Conservation (phyloP, 441 rosid genomes). For the California macrophylla region DNA sequence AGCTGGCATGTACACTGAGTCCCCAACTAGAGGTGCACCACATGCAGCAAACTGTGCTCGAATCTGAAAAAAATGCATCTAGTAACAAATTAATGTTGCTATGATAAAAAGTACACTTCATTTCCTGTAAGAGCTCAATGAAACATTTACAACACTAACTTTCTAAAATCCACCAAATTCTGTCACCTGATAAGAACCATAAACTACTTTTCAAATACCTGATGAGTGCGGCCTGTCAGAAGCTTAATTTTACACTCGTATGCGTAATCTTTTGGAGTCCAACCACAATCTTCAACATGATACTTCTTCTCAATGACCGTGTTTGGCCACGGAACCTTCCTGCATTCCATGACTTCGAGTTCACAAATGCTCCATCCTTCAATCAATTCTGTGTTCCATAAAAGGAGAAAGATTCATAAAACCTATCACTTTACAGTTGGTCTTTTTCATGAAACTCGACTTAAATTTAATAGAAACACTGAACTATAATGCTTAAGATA, state of each 20-base stretch:
- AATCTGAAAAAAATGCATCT: slow-evolving; percentile 36
- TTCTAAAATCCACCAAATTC: background rate
- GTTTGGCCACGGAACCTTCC: slow-evolving; percentile 62
- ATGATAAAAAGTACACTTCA: background rate
- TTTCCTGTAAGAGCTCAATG: background rate
- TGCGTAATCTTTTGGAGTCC: slow-evolving; percentile 52
- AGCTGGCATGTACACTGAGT: slow-evolving; percentile 79
- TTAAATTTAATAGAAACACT: background rate
- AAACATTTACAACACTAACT: background rate
- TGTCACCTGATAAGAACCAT: background rate
- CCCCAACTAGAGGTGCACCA: slow-evolving; percentile 78
- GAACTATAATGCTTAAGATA: background rate
- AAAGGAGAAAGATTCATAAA: background rate
- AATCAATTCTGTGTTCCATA: slow-evolving; percentile 38
- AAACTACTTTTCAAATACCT: slow-evolving; percentile 31
- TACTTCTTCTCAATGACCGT: slow-evolving; percentile 38
- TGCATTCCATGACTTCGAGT: slow-evolving; percentile 77
- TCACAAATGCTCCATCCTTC: slow-evolving; percentile 74
- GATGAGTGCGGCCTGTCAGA: slow-evolving; percentile 80
- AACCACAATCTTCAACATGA: slow-evolving; percentile 46
- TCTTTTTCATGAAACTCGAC: background rate
- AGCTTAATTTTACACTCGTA: slow-evolving; percentile 79
- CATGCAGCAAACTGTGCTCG: slow-evolving; percentile 72
- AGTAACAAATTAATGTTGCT: background rate
- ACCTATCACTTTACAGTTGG: slow-evolving; percentile 12